These are phyloP conservation scores for Puccinellia tenuiflora DNA, from an alignment of 176 grass and related monocot species.

Conservation along the genomic window DNA sequence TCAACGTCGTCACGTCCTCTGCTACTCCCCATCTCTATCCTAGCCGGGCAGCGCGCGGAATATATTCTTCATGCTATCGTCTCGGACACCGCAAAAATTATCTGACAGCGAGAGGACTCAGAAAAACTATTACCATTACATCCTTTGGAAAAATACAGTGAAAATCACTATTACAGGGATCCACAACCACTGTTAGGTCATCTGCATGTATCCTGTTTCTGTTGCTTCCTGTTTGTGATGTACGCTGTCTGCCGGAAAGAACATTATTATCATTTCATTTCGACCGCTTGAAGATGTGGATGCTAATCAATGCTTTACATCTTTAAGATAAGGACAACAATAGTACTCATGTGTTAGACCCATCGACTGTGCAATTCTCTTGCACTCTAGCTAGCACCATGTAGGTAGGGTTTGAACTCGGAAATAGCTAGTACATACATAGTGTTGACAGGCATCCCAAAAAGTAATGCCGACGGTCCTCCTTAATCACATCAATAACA, in stretches of 20 bases:
- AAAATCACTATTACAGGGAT: background rate
- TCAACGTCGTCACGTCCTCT: background rate
- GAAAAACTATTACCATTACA: background rate
- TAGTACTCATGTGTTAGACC: background rate
- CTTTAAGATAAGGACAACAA: background rate
- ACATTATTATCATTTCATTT: slow-evolving; percentile 3
- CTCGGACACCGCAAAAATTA: background rate
- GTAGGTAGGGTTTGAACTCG: background rate
- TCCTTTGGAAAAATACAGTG: background rate
- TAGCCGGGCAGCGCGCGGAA: background rate
- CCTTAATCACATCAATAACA: slow-evolving; percentile 20
- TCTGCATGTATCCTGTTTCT: background rate
- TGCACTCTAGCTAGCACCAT: background rate
- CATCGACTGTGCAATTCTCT: background rate
- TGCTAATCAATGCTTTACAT: background rate
- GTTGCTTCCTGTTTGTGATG: background rate
- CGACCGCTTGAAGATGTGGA: background rate
- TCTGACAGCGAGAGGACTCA: background rate
- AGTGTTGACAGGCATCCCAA: background rate
- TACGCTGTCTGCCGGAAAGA: background rate
- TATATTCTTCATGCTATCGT: background rate
- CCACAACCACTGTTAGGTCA: background rate
- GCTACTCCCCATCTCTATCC: background rate
- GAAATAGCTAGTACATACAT: background rate
- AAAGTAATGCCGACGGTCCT: background rate